Evolutionary conservation across 306 rosid genomes (phyloP).

Genomic region (Corylus heterophylla): DNA sequence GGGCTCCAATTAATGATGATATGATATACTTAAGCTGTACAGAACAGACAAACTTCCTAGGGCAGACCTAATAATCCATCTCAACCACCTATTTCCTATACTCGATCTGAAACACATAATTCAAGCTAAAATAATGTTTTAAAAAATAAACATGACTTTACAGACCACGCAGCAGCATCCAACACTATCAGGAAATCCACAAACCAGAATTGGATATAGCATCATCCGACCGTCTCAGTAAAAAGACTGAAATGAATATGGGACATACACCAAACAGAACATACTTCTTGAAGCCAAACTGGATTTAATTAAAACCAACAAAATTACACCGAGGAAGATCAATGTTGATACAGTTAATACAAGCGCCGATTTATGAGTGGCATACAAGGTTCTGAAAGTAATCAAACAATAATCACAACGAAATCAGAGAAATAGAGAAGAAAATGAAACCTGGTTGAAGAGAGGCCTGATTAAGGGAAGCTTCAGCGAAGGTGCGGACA

Average conservation of each 20-base stretch:
- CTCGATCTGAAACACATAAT: not conserved
- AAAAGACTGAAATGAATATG: not conserved
- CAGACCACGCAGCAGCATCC: not conserved
- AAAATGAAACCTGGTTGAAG: constrained; percentile 70
- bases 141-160: not conserved
- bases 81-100: not conserved
- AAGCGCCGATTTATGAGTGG: not conserved
- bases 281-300: not conserved
- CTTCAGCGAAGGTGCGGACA: constrained; percentile 82
- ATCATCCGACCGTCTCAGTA: not conserved
- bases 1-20: not conserved
- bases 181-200: not conserved
- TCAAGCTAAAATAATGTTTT: not conserved
- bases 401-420: not conserved
- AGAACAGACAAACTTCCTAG: not conserved
- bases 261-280: not conserved
- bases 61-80: not conserved
- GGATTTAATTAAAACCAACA: not conserved
- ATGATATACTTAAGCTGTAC: not conserved
- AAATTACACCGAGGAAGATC: not conserved
- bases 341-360: not conserved
- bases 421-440: not conserved
- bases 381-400: not conserved
- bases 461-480: constrained; percentile 91
- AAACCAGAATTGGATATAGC: not conserved